These are phyloP conservation scores for Ceratobasidium sp. DNA, from an alignment of 1,284 basidiomycete species.

Conservation along the genomic window DNA sequence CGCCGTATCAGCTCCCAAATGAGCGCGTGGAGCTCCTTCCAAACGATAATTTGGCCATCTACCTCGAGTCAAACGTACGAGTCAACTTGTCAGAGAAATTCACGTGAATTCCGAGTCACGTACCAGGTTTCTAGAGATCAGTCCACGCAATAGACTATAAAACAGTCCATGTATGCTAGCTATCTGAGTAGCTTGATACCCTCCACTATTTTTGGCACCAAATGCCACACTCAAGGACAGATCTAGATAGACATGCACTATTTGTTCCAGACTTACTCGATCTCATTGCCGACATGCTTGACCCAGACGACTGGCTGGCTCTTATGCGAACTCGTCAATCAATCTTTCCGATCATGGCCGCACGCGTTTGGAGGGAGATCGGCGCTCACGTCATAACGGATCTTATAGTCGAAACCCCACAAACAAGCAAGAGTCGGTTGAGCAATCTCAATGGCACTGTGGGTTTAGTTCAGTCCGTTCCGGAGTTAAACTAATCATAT, in stretches of 20 bases:
- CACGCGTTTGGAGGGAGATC: conserved; percentile 10
- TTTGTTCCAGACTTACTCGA: not conserved
- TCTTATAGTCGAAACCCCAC: not conserved
- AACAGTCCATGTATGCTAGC: not conserved
- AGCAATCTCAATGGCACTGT: no score
- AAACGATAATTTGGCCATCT: no score
- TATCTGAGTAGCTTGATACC: not conserved
- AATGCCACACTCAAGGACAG: not conserved
- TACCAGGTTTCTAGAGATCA: not conserved
- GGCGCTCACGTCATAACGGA: not conserved
- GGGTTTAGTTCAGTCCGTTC: no score
- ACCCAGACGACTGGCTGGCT: not conserved
- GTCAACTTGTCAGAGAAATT: not conserved
- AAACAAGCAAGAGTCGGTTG: not conserved
- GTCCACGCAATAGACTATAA: not conserved
- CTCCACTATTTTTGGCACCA: not conserved
- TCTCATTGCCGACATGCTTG: not conserved
- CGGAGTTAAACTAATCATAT: not conserved
- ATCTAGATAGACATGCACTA: not conserved
- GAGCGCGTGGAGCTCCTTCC: no score
- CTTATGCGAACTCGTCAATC: not conserved
- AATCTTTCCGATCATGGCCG: not conserved
- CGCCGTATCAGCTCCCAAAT: no score
- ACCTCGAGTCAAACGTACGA: not conserved
- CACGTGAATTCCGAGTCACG: not conserved